These are phyloP conservation scores for Diplotaxis tenuifolia DNA, from an alignment of 345 rosid genomes.

Conservation along the genomic window DNA sequence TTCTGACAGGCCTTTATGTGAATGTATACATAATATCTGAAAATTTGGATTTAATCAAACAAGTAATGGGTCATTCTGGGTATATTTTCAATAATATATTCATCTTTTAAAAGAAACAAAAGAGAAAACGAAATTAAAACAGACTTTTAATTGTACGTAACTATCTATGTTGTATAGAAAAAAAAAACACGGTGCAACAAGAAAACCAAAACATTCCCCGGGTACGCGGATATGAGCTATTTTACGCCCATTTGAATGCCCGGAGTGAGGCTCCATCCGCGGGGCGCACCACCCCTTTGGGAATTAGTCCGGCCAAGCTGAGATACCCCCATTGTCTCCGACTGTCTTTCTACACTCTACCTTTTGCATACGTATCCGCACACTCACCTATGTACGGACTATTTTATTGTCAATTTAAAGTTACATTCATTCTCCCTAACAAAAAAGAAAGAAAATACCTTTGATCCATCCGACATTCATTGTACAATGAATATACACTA, in stretches of 20 bases:
- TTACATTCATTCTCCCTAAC: conserved; percentile 22
- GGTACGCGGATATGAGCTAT: too few relatives aligned
- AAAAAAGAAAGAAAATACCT: neutral
- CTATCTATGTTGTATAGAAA: neutral
- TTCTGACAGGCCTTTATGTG: neutral
- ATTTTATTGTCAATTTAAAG: conserved; percentile 10
- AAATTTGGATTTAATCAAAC: neutral
- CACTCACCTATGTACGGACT: conserved; percentile 29
- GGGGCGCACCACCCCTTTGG: too few relatives aligned
- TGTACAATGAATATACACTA: neutral
- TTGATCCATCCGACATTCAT: neutral
- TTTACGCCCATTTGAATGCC: too few relatives aligned
- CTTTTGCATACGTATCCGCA: conserved; percentile 35
- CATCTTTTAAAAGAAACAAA: neutral
- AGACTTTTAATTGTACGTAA: neutral
- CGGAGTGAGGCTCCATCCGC: too few relatives aligned
- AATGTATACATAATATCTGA: neutral
- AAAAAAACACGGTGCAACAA: neutral
- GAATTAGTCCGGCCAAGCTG: too few relatives aligned
- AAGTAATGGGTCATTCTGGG: neutral
- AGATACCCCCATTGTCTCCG: too few relatives aligned
- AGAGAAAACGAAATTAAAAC: neutral
- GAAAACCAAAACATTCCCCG: conserved; percentile 7
- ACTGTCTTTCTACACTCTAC: conserved; percentile 37
- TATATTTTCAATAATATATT: neutral